Conservation (phyloP, 2,329 filamentous ascomycete genomes). For the Aureobasidium melanogenum region DNA sequence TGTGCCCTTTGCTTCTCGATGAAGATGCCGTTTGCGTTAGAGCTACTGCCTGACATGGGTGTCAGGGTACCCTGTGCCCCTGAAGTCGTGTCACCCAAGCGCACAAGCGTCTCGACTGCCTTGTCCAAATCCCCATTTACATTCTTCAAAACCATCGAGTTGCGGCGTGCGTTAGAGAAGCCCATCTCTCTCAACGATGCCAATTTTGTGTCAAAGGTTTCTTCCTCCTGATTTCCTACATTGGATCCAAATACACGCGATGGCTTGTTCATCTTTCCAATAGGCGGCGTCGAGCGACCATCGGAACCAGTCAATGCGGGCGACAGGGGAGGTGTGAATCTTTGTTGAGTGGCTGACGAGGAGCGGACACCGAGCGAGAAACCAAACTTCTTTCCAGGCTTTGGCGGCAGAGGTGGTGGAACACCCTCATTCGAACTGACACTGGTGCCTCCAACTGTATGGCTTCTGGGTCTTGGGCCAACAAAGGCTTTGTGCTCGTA, state of each 20-base stretch:
- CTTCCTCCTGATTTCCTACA: slow-evolving; percentile 39
- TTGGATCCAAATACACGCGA: slow-evolving; percentile 60
- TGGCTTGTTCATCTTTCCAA: slow-evolving; percentile 48
- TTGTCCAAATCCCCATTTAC: slow-evolving; percentile 78
- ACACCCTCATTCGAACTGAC: slow-evolving; percentile 43
- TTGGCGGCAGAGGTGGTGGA: slow-evolving; percentile 51
- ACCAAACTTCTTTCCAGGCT: slow-evolving; percentile 51
- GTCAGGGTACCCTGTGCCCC: slow-evolving; percentile 23
- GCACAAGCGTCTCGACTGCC: slow-evolving; percentile 74
- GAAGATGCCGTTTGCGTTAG: slow-evolving; percentile 33
- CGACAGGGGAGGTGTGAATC: slow-evolving; percentile 33
- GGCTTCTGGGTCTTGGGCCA: slow-evolving; percentile 16
- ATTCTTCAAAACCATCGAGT: slow-evolving; percentile 70
- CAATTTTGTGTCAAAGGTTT: slow-evolving; percentile 69
- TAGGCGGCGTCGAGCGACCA: slow-evolving; percentile 16
- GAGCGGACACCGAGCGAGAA: slow-evolving; percentile 51
- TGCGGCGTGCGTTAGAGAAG: slow-evolving; percentile 74
- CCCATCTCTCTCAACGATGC: slow-evolving; percentile 79
- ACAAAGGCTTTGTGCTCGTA: slow-evolving; percentile 62
- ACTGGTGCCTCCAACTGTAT: slow-evolving; percentile 49
- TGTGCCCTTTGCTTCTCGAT: slow-evolving; percentile 31
- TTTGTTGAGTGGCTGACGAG: slow-evolving; percentile 60
- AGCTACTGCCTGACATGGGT: slow-evolving; percentile 35
- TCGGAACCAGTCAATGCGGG: slow-evolving; percentile 21
- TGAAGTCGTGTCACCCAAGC: slow-evolving; percentile 64